Evolutionary conservation across 2,329 filamentous ascomycete genomes (phyloP), one percentile per base, ranked within the genome.

Genomic region (Ophiosphaerella narmari): DNA sequence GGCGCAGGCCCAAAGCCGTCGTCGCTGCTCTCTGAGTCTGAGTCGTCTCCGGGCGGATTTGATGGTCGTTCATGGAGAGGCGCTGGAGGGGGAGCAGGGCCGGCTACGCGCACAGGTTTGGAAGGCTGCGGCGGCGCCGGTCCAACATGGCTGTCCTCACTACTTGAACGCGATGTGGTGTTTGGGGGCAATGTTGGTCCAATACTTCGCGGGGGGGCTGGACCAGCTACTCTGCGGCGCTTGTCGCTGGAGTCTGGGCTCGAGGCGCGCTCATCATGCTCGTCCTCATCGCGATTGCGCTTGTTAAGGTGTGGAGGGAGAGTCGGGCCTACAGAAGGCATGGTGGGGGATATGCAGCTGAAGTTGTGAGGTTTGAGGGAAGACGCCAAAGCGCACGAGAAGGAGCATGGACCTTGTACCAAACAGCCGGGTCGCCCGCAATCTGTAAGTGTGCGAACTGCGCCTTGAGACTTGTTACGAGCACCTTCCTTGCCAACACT

Each of bases 251-350:
- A 68, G 33, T 76, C 72, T 61, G 77, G 72, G 54, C 68, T 68
- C 6, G 70, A 55, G 62, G 67, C 72, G 72, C 70, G 48, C 9
- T 73, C 62, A 51, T 74, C 75, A 29, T 79, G 74, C 50, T 75
- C 71, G 57, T 79, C 60, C 70, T 75, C 71, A 57, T 79, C 60
- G 71, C 75, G 75, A 79, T 84, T 74, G 55, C 74, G 66, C 70
- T 82, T 78, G 9, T 79, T 61, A 36, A 88, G 79, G 54, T 89
- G 84, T 4, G 87, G 80, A 11, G 89, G 88, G 21, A 91, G 72
- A 52, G 86, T 79, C 12, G 89, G 88, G 5, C 88, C 88, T 65
- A 90, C 86, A 31, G 83, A 85, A 43, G 86, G 77, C 87, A 90
- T 90, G 16, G 14, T 74, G 65, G 26, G 48, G 18, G 18, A 50